A percentile compares a stretch with the other conserved stretches of the same genome.
Conservation (phyloP, 2,329 filamentous ascomycete genomes). For the Trichoderma gracile region DNA sequence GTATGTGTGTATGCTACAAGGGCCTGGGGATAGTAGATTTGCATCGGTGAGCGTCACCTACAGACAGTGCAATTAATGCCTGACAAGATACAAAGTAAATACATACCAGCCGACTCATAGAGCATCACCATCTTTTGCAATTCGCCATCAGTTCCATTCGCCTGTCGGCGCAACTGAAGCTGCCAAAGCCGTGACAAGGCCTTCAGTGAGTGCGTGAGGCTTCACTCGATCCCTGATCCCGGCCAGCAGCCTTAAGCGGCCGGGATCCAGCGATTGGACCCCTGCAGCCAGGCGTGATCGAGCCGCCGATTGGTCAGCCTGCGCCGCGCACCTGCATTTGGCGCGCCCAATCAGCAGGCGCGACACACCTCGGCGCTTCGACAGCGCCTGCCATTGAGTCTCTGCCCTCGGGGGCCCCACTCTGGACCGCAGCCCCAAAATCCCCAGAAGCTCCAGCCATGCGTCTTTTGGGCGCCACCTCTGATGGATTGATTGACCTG, state of each 20-base stretch:
- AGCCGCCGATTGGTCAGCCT: conserved; percentile 38
- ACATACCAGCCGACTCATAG: too few species aligned
- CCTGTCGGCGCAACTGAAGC: background rate
- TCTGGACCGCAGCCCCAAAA: conserved; percentile 34
- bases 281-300: conserved; percentile 40
- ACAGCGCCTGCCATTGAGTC: conserved; percentile 38
- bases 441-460: conserved; percentile 37
- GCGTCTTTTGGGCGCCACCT: conserved; percentile 30
- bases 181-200: background rate
- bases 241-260: conserved; percentile 24
- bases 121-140: too few species aligned
- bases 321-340: conserved; percentile 33
- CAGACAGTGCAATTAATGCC: too few species aligned
- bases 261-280: conserved; percentile 39
- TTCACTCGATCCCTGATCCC: conserved; percentile 14
- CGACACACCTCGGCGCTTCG: conserved; percentile 40
- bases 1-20: too few species aligned
- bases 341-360: conserved; percentile 41
- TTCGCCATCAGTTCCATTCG: too few species aligned
- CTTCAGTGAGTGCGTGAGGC: background rate
- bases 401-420: conserved; percentile 32
- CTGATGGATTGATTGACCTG: background rate
- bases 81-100: too few species aligned
- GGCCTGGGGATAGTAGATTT: too few species aligned
- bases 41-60: too few species aligned